phyloP scores from a whole-genome alignment of 306 rosid species.

The Casuarina equisetifolia region DNA sequence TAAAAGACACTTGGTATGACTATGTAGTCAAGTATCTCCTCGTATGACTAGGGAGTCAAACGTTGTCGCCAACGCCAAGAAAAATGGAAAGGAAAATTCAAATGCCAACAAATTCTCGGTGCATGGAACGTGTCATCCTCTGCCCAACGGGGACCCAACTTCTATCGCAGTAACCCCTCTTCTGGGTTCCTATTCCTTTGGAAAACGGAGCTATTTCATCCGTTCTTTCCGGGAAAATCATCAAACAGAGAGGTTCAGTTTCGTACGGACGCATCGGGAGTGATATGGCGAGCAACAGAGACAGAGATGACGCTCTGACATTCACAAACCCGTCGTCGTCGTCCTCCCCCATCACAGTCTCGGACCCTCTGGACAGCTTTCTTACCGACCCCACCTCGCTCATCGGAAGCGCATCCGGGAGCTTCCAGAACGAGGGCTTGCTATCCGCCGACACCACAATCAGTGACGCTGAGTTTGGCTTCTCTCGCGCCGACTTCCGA shows the following conservation, averaged over 20 bases:
- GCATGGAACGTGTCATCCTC: constrained; percentile 34
- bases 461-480: constrained; percentile 71
- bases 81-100: neutral
- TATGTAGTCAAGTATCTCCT: neutral
- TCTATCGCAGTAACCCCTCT: neutral
- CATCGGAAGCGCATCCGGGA: constrained; percentile 70
- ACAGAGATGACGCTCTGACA: constrained; percentile 63
- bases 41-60: neutral
- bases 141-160: neutral
- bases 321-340: constrained; percentile 69
- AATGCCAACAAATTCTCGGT: neutral
- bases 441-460: constrained; percentile 23
- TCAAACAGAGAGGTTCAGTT: too few relatives aligned
- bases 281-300: constrained; percentile 53
- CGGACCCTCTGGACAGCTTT: constrained; percentile 70
- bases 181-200: constrained; percentile 26
- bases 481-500: constrained; percentile 62
- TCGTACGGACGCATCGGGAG: neutral
- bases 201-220: neutral
- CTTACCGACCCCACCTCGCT: constrained; percentile 64
- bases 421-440: constrained; percentile 81
- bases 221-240: too few relatives aligned
- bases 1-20: too few relatives aligned
- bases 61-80: neutral
- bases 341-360: constrained; percentile 76